Base-by-base conservation (phyloP, 495 filamentous ascomycete species). In the Viridothelium virens region DNA sequence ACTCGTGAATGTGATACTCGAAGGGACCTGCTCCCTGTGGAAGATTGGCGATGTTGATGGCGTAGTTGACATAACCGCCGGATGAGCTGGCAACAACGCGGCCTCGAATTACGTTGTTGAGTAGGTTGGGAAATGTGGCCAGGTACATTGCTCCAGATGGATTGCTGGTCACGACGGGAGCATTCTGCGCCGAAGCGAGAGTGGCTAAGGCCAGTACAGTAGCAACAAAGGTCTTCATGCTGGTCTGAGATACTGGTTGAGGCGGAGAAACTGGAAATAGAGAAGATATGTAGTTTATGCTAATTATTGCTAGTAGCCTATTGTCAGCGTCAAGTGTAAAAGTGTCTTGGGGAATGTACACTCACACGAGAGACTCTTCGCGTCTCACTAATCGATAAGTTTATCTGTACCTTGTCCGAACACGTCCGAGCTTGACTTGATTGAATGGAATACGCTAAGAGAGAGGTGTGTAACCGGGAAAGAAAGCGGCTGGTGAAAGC, bases 1-100 rank as follows among this genome's bases (percentile, higher is more conserved):
- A 73, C 65, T 85, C 84, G 79, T 96, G 91, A 72, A 96, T 82
- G 70, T 96, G 91, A 79, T 96, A 96, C 38, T 81, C 91, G 79
- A 91, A 91, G 4, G 90, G 87, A 3, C 88, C 88, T 38, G 82
- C 84, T 39, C 75, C 76, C 14, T 78, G 74, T 65, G 90, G 91
- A 41, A 96, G 79, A 66, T 89, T 89, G 61, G 70, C 79, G 68
- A 96, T 78, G 62, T 77, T 77, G 65, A 92, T 77, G 59, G 76
- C 72, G 71, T 93, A 83, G 56, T 75, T 67, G 38, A 91, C 83
- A 56, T 91, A 91, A 34, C 79, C 78, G 47, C 89, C 88, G 66
- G 78, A 66, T 50, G 73, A 78, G 33, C 72, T 77, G n/a, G 83
- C 86, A 0, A 76, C 77, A 63, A 96, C 71, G 37, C 70, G 77